Conservation (phyloP, 176 grass and related monocot species). For the Musa troglodytarum region DNA sequence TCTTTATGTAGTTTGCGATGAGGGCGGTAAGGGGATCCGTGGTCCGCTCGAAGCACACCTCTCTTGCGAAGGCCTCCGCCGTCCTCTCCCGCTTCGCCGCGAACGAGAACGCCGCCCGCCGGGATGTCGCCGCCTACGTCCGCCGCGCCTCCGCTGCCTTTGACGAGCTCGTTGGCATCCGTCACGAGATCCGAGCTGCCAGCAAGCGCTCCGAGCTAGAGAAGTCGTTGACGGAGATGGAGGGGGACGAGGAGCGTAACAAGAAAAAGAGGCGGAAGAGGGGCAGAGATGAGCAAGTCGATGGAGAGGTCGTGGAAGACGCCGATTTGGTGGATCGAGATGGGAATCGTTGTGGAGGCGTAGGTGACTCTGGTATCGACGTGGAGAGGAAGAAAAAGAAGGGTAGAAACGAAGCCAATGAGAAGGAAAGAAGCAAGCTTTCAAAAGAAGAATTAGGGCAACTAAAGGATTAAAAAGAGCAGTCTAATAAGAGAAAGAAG, state of each 20-base stretch:
- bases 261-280: not conserved
- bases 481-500: not conserved
- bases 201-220: not conserved
- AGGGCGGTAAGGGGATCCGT: slow-evolving; percentile 21
- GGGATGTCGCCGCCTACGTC: slow-evolving; percentile 23
- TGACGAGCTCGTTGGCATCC: slow-evolving; percentile 21
- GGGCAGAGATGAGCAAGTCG: not conserved
- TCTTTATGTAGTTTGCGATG: slow-evolving; percentile 13
- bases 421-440: not conserved
- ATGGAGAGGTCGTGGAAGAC: not conserved
- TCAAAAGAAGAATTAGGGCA: not conserved
- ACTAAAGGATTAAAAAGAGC: not conserved
- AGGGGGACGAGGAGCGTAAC: not conserved
- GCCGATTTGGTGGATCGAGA: not conserved
- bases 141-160: slow-evolving; percentile 27
- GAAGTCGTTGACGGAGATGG: not conserved
- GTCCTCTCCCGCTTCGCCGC: slow-evolving; percentile 21
- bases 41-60: slow-evolving; percentile 11
- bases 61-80: slow-evolving; percentile 18
- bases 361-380: not conserved
- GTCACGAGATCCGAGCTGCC: slow-evolving; percentile 3
- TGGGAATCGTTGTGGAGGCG: not conserved
- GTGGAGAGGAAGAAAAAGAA: not conserved
- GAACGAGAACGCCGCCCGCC: slow-evolving; percentile 8
- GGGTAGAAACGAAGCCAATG: not conserved